phyloP scores from a whole-genome alignment of 2,329 filamentous ascomycete species.

The Beauveria varroae region DNA sequence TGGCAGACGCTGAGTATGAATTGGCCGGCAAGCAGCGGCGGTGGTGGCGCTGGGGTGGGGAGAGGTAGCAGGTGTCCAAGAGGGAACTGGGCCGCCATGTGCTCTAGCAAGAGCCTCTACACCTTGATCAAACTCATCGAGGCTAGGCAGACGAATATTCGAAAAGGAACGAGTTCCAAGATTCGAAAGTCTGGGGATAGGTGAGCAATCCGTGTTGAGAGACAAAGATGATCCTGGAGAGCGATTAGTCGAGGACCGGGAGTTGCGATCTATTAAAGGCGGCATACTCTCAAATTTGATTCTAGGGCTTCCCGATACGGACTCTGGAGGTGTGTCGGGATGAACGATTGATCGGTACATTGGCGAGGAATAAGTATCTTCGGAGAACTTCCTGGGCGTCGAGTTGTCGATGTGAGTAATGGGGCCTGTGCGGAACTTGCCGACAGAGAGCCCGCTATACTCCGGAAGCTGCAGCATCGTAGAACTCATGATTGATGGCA shows the following conservation, averaged over 20 bases:
- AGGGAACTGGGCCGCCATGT: conserved; percentile 21
- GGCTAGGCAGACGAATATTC: conserved; percentile 25
- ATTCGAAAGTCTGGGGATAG: conserved; percentile 18
- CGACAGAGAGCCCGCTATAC: conserved; percentile 10
- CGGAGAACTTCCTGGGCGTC: conserved; percentile 15
- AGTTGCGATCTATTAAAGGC: background rate
- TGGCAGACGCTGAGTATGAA: conserved; percentile 19
- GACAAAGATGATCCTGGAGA: conserved; percentile 18
- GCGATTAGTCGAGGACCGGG: background rate
- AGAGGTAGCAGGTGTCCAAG: conserved; percentile 21
- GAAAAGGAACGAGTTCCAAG: conserved; percentile 14
- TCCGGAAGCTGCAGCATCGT: conserved; percentile 13
- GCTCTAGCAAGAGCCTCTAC: conserved; percentile 28
- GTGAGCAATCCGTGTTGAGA: conserved; percentile 18
- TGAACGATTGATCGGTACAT: conserved; percentile 15
- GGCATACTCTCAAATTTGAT: conserved; percentile 25
- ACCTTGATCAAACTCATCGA: conserved; percentile 31
- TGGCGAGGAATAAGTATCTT: conserved; percentile 17
- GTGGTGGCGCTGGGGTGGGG: conserved; percentile 17
- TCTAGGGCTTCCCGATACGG: conserved; percentile 27
- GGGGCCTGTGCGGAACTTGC: conserved; percentile 17
- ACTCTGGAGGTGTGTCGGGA: conserved; percentile 24
- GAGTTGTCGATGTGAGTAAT: conserved; percentile 16
- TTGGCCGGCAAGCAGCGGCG: conserved; percentile 17
- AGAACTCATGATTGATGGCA: conserved; percentile 4